Base-by-base conservation (phyloP, 2,329 filamentous ascomycete species). In the Stemphylium beticola region DNA sequence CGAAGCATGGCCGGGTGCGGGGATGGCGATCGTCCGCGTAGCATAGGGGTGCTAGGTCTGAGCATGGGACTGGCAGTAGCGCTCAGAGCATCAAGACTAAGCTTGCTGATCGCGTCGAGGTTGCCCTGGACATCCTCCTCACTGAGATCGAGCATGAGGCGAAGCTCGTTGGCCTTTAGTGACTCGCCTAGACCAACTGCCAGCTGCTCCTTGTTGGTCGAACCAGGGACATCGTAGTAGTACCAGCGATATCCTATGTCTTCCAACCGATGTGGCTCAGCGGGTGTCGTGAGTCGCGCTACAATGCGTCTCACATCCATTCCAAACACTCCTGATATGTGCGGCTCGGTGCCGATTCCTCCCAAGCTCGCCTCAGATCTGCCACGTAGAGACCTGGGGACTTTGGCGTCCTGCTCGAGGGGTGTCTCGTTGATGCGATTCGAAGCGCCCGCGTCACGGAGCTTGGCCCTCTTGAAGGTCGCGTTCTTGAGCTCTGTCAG, bases 401-500 rank as follows among this genome's bases (percentile, higher is more conserved):
- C 69, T 20, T 71, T 72, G 32, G 69, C 71, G 31, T 66, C 68
- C 40, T 64, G 64, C 37, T 73, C 69, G 49, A 75, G 64, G 40
- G 71, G 68, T 11, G 56, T 43, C 51, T 75, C 73, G 46, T 64
- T 68, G 46, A 75, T 63, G 18, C 68, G 65, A 22, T 67, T 72
- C 11, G 72, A 74, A 2, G 68, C 72, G 18, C 73, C 73, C 3
- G 69, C 66, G 48, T 75, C 73, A 15, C 68, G 68, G 2, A 75
- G 66, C 42, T 67, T 74, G 17, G 71, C 73, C 18, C 73, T 67
- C 62, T 69, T 73, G 65, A 75, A 75, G 3, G 62, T 58, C 7
- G 72, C 73, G 37, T 74, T 74, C 62, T 75, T 74, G 31, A 75
- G 65, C 64, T 75, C 73, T 7, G 73, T 75, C n/a, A 73, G 48